These are phyloP conservation scores for Globisporangium apiculatum DNA, from an alignment of 352 stramenopile genomes.

Conservation along the genomic window DNA sequence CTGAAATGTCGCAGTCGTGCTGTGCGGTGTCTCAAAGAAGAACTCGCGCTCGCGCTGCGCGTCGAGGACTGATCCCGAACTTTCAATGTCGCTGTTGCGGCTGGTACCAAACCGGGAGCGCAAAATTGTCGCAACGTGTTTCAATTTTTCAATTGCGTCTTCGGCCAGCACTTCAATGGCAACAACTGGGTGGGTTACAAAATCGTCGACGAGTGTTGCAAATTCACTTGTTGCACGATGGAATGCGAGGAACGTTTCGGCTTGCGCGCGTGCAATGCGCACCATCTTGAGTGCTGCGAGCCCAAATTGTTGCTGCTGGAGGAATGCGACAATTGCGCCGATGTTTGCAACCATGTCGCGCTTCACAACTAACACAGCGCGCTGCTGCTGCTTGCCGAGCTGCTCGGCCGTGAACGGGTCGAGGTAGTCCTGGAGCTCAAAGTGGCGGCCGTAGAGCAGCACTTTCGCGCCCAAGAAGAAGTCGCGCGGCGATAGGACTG, in stretches of 20 bases:
- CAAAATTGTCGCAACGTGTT: conserved; percentile 40
- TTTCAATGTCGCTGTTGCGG: conserved; percentile 34
- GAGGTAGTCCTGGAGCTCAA: conserved; percentile 81
- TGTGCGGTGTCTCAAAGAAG: conserved; percentile 52
- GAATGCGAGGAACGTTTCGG: conserved; percentile 50
- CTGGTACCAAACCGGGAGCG: conserved; percentile 33
- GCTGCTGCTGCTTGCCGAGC: conserved; percentile 63
- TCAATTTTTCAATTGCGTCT: conserved; percentile 60
- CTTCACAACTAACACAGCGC: conserved; percentile 64
- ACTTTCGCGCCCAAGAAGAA: conserved; percentile 83
- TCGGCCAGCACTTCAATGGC: conserved; percentile 72
- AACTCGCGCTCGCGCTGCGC: conserved; percentile 50
- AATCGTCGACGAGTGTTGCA: conserved; percentile 25
- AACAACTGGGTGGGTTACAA: conserved; percentile 34
- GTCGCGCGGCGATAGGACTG: conserved; percentile 54
- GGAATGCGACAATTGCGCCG: conserved; percentile 40
- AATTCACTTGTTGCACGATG: conserved; percentile 27
- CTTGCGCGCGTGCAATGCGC: conserved; percentile 31
- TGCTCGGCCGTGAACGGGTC: conserved; percentile 70
- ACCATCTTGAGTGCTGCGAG: conserved; percentile 81
- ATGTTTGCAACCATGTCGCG: conserved; percentile 36
- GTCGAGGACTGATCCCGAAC: conserved; percentile 41
- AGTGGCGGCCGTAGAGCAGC: conserved; percentile 70
- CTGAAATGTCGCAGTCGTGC: conserved; percentile 67
- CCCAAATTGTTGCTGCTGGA: conserved; percentile 63